Evolutionary conservation across 164 flowering plant species (phyloP), one percentile per base, ranked within the genome.

Genomic region (Hamamelis virginiana): DNA sequence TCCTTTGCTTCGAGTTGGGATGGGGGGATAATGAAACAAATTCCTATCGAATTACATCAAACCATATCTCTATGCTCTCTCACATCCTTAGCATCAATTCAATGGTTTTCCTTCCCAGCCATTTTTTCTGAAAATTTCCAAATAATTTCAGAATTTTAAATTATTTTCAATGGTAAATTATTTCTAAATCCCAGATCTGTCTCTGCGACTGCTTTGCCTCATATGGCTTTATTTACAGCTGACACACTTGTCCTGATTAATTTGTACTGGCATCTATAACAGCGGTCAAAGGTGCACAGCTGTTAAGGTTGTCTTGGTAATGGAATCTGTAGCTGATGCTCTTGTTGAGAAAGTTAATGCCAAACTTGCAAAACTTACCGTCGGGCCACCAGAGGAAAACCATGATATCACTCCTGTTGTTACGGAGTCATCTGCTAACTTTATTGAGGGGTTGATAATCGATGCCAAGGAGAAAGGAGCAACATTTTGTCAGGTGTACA

Each of bases 241-340:
- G 5, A 64, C 23, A 9, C 15, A 58, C n/a, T 48, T 28, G 27
- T 50, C 22, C 19, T 38, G 5, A 22, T 69, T 27, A 18, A 9
- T 25, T 26, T 5, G 1, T 19, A 26, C 51, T 41, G 18, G 6
- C 3, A 38, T 67, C 22, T 15, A 4, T 45, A 5, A 72, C 86
- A 95, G 99, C 77, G 97, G 98, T 18, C 99, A 96, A 76, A 87
- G 98, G 75, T 96, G 98, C 87, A 96, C 98, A 0, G 98, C 99
- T 2, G 90, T 93, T 13, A 92, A 96, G 82, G 94, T 93, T 16
- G 90, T 91, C 53, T 73, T 96, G 72, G 95, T 86, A 64, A 96
- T 93, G 97, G 96, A 96, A 60, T 86, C 94, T 0, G 88, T 91
- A 21, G 98, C 99, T 3, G 94, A 93, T 68, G 55, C 77, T 27